Percentiles rank a stretch among this genome's conserved stretches.
Evolutionary conservation across 768 basidiomycete genomes (phyloP).

Genomic region (Boletus speciosus): DNA sequence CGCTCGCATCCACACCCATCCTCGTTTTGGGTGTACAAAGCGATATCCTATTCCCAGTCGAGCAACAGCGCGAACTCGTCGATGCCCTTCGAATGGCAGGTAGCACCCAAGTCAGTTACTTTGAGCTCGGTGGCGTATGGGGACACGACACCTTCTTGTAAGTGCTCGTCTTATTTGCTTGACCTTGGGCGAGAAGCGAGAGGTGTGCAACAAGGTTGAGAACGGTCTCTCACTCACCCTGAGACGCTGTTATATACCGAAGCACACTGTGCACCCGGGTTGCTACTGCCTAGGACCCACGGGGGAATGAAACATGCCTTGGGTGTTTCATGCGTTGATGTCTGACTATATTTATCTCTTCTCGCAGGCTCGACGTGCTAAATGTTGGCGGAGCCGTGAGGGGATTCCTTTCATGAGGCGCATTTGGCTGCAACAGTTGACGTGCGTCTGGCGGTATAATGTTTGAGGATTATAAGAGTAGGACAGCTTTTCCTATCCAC

Average conservation of each 20-base stretch:
- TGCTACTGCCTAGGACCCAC: not conserved
- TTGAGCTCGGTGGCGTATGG: constrained; percentile 99
- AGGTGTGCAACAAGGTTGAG: not conserved
- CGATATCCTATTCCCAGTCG: constrained; percentile 95
- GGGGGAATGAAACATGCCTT: not conserved
- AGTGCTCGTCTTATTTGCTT: constrained; percentile 31
- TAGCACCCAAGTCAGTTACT: constrained; percentile 87
- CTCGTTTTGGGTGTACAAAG: constrained; percentile 93
- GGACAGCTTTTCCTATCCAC: not conserved
- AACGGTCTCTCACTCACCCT: not conserved
- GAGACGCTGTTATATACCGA: constrained; percentile 10
- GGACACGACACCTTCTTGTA: constrained; percentile 97
- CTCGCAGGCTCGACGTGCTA: constrained; percentile 68
- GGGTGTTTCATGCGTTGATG: not conserved
- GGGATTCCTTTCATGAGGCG: constrained; percentile 68
- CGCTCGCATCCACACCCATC: constrained; percentile 72
- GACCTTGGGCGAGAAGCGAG: not conserved
- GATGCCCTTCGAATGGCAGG: constrained; percentile 91
- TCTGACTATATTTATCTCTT: constrained; percentile 12
- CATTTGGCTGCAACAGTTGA: not conserved
- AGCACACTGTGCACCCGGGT: not conserved
- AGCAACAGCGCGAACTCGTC: constrained; percentile 93
- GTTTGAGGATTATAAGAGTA: not conserved
- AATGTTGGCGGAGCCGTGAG: constrained; percentile 91
- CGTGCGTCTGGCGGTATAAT: not conserved